Evolutionary conservation across 768 basidiomycete species (phyloP).

Genomic region (Cystofilobasidium macerans): DNA sequence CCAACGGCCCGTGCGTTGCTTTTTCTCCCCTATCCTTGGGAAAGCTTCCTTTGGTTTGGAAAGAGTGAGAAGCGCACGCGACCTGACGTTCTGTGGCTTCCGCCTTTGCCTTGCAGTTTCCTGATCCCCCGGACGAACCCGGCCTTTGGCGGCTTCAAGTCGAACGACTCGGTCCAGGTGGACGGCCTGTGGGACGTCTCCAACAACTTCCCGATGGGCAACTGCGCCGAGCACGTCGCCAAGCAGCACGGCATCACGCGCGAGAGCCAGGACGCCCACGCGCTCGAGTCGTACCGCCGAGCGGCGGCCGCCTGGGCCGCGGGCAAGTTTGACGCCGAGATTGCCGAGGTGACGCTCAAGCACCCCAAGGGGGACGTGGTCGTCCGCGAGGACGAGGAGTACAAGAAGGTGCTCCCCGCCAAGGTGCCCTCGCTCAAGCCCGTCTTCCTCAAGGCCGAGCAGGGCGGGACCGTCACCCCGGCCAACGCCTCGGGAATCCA

Average conservation of each 20-base stretch:
- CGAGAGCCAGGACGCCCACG: conserved; percentile 78
- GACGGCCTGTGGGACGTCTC: conserved; percentile 97
- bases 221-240: conserved; percentile 81
- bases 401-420: conserved; percentile 89
- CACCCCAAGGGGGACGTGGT: conserved; percentile 58
- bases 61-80: not conserved
- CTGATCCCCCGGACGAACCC: conserved; percentile 39
- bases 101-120: conserved; percentile 34
- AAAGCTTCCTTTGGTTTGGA: not conserved
- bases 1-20: conserved; percentile 79
- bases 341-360: conserved; percentile 83
- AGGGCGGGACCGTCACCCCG: conserved; percentile 75
- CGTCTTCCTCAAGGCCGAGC: conserved; percentile 59
- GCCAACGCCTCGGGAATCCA: conserved; percentile 92
- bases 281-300: conserved; percentile 88
- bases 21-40: not conserved
- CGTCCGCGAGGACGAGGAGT: conserved; percentile 91
- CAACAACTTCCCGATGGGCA: conserved; percentile 97
- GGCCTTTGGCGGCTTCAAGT: conserved; percentile 74
- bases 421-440: conserved; percentile 81
- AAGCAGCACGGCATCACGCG: conserved; percentile 71
- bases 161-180: conserved; percentile 73
- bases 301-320: conserved; percentile 81
- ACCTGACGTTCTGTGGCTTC: not conserved
- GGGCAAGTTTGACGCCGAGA: conserved; percentile 74